phyloP scores from a whole-genome alignment of 257 asterid genomes.

The Voacanga thouarsii region DNA sequence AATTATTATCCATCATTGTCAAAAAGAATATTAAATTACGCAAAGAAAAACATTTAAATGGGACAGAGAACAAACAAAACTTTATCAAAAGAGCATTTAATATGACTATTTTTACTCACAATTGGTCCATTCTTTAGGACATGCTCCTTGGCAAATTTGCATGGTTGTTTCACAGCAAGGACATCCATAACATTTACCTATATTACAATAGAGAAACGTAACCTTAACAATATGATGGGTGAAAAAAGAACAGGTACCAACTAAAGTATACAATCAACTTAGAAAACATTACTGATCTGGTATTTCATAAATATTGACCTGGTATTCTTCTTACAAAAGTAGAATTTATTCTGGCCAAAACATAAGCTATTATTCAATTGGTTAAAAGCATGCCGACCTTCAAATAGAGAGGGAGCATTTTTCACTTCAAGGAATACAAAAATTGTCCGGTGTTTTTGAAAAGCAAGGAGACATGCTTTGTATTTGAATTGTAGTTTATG shows the following conservation, averaged over 20 bases:
- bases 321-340: background rate
- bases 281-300: too few relatives aligned
- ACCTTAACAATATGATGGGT: background rate
- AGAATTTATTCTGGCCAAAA: background rate
- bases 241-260: too few relatives aligned
- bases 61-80: background rate
- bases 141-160: conserved; percentile 93
- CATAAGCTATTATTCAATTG: background rate
- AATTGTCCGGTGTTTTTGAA: background rate
- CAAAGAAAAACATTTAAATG: background rate
- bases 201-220: background rate
- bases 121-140: too few relatives aligned
- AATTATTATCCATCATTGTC: background rate
- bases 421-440: background rate
- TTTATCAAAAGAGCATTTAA: too few relatives aligned
- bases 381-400: background rate
- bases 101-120: too few relatives aligned
- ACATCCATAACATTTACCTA: conserved; percentile 99
- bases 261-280: too few relatives aligned
- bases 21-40: too few relatives aligned
- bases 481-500: background rate
- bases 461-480: background rate
- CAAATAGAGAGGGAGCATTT: background rate
- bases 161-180: conserved; percentile 94
- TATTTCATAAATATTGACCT: too few relatives aligned